Evolutionary conservation across 345 rosid genomes (phyloP).

Genomic region (Laguncularia racemosa): DNA sequence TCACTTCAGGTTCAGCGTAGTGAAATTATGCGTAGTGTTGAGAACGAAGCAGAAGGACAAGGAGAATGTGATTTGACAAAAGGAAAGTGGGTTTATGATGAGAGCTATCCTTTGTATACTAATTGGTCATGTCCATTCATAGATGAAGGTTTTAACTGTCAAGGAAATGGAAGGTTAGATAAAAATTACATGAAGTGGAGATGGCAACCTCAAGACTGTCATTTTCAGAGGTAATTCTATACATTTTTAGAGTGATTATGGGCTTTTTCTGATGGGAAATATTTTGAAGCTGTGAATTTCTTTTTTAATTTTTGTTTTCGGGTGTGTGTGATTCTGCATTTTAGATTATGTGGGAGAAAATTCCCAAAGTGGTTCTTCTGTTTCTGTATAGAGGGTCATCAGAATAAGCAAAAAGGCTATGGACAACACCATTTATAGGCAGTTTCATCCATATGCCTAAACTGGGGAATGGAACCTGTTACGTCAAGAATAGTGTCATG

Average conservation of each 20-base stretch:
- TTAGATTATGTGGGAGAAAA: too few species aligned
- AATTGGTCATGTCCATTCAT: slow-evolving; percentile 76
- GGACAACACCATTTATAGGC: too few species aligned
- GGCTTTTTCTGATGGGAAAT: slow-evolving; percentile 1
- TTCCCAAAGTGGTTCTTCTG: too few species aligned
- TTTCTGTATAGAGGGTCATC: too few species aligned
- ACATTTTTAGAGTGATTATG: not conserved
- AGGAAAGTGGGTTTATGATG: slow-evolving; percentile 86
- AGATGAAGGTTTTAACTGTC: slow-evolving; percentile 88
- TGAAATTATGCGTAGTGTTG: slow-evolving; percentile 3
- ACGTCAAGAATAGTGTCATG: too few species aligned
- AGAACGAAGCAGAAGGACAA: slow-evolving; percentile 13
- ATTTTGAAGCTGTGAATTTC: not conserved
- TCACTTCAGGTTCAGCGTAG: slow-evolving; percentile 5
- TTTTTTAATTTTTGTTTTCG: not conserved
- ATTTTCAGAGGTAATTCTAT: slow-evolving; percentile 59
- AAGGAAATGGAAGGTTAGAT: slow-evolving; percentile 70
- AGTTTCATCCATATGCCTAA: too few species aligned
- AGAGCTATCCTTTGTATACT: slow-evolving; percentile 62
- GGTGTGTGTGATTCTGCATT: not conserved
- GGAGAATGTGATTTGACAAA: slow-evolving; percentile 52
- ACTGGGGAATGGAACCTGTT: too few species aligned
- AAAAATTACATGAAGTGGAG: slow-evolving; percentile 67
- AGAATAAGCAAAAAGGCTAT: too few species aligned
- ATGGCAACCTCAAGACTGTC: slow-evolving; percentile 80